phyloP scores from a whole-genome alignment of 2,329 filamentous ascomycete genomes.

The Fusarium sp. region DNA sequence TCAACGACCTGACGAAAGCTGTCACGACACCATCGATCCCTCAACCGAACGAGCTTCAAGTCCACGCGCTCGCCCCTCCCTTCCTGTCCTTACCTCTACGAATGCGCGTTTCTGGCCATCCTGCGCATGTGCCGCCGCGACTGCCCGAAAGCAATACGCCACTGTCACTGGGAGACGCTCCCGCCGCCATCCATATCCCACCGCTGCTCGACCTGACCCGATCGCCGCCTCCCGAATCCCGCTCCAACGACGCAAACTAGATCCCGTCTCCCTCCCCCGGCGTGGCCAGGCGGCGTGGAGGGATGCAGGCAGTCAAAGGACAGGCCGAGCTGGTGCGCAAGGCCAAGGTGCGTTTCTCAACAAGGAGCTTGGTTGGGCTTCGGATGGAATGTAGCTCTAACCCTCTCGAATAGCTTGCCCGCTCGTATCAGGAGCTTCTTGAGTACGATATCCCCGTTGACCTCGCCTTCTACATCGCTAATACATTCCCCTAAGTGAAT shows the following conservation, averaged over 20 bases:
- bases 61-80: background rate
- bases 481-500: slow-evolving; percentile 74
- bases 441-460: slow-evolving; percentile 70
- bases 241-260: slow-evolving; percentile 1
- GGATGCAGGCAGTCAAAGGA: slow-evolving; percentile 65
- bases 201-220: slow-evolving; percentile 16
- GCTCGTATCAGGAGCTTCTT: slow-evolving; percentile 95
- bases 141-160: slow-evolving; percentile 30
- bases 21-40: slow-evolving; percentile 12
- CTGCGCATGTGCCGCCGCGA: slow-evolving; percentile 36
- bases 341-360: slow-evolving; percentile 61
- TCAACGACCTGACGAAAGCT: slow-evolving; percentile 9
- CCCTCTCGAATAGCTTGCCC: slow-evolving; percentile 76
- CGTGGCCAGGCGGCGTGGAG: slow-evolving; percentile 45
- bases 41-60: background rate
- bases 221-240: slow-evolving; percentile 1
- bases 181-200: slow-evolving; percentile 8
- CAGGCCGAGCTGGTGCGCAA: slow-evolving; percentile 71
- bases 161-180: slow-evolving; percentile 32
- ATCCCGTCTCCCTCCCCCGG: slow-evolving; percentile 31
- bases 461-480: background rate
- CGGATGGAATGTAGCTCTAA: background rate
- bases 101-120: slow-evolving; percentile 21
- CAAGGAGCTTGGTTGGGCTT: background rate
- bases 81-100: background rate